phyloP scores from a whole-genome alignment of 2,329 filamentous ascomycete species.

The Penicillium expansum region DNA sequence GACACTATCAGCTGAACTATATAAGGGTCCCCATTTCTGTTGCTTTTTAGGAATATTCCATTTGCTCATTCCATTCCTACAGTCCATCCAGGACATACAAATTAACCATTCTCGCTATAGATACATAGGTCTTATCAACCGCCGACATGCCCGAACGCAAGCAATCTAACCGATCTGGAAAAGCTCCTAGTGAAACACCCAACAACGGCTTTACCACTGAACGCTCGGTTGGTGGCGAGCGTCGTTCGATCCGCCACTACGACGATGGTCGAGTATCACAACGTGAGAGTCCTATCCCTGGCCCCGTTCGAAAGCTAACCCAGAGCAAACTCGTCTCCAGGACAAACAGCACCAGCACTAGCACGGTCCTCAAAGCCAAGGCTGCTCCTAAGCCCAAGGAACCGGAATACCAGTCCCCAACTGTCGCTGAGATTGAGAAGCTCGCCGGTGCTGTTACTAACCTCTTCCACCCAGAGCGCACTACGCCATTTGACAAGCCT shows the following conservation, averaged over 20 bases:
- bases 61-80: no score
- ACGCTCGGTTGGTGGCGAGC: background rate
- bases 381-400: background rate
- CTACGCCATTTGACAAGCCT: no score
- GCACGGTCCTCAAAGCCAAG: no score
- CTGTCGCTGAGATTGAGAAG: background rate
- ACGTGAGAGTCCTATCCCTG: background rate
- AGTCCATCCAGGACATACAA: background rate
- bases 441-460: background rate
- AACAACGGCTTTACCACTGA: background rate
- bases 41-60: background rate
- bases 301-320: background rate
- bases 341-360: background rate
- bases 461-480: background rate
- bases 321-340: background rate
- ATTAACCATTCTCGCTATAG: background rate
- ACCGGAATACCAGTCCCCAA: background rate
- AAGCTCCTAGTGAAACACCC: background rate
- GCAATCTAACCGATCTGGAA: background rate
- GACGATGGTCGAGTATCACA: background rate
- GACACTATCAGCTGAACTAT: background rate
- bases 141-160: background rate
- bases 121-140: background rate
- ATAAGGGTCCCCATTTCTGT: background rate
- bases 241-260: background rate